phyloP scores from a whole-genome alignment of 1,284 basidiomycete genomes.

The Cryptococcus amylolentus region DNA sequence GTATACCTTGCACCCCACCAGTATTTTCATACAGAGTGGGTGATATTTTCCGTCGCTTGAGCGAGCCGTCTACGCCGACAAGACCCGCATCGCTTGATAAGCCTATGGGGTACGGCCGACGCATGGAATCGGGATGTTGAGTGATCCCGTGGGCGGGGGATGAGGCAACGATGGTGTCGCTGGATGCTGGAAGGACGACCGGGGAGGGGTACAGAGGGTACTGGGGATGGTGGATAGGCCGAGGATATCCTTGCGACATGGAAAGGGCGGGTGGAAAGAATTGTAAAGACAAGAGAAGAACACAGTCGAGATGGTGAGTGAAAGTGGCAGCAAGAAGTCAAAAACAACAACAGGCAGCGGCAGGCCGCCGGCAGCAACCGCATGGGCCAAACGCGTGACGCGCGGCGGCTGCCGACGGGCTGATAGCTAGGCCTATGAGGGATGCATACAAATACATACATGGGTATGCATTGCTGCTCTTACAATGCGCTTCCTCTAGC shows the following conservation, averaged over 20 bases:
- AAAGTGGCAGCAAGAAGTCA: neutral
- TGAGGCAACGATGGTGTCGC: neutral
- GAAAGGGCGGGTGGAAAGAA: neutral
- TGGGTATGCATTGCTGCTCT: too few species aligned
- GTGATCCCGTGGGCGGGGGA: neutral
- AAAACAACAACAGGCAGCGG: too few species aligned
- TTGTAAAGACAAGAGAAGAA: neutral
- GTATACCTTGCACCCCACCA: too few species aligned
- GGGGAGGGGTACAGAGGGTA: neutral
- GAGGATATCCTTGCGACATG: neutral
- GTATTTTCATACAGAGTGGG: constrained; percentile 3
- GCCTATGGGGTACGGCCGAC: neutral
- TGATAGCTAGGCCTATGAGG: too few species aligned
- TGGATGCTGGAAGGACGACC: neutral
- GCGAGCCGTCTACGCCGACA: neutral
- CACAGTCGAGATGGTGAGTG: neutral
- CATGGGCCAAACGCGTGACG: too few species aligned
- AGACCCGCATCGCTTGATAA: neutral
- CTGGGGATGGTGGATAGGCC: neutral
- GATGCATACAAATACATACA: too few species aligned
- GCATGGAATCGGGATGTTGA: neutral
- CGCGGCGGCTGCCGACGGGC: neutral
- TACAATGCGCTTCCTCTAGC: too few species aligned
- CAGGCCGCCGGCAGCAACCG: neutral
- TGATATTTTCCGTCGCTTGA: constrained; percentile 9